phyloP scores from a whole-genome alignment of 495 filamentous ascomycete species.

The Penicillium maclennaniae region DNA sequence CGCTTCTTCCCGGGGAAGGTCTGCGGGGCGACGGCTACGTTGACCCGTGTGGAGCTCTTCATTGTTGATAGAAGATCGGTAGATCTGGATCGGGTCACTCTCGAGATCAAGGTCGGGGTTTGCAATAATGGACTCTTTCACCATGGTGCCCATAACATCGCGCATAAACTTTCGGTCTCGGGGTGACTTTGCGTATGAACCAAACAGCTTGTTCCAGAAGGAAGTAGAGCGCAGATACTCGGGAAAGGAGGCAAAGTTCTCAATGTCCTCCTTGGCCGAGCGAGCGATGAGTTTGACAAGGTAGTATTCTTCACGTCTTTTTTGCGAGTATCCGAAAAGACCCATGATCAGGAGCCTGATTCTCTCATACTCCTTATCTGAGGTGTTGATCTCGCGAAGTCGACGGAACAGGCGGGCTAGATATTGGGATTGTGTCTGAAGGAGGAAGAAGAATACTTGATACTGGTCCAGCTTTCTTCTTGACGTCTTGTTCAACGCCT shows the following conservation, averaged over 20 bases:
- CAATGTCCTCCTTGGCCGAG: slow-evolving; percentile 83
- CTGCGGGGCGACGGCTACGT: slow-evolving; percentile 69
- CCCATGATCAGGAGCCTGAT: slow-evolving; percentile 95
- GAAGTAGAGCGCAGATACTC: slow-evolving; percentile 88
- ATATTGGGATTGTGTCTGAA: slow-evolving; percentile 96
- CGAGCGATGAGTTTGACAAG: slow-evolving; percentile 82
- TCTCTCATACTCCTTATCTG: slow-evolving; percentile 88
- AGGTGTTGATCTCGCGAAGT: slow-evolving; percentile 75
- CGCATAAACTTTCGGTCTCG: slow-evolving; percentile 88
- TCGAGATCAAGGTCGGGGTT: slow-evolving; percentile 88
- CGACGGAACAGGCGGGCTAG: slow-evolving; percentile 81
- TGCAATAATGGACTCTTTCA: slow-evolving; percentile 85
- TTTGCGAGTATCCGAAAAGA: slow-evolving; percentile 95
- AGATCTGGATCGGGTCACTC: slow-evolving; percentile 97
- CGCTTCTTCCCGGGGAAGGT: slow-evolving; percentile 84
- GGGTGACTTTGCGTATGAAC: slow-evolving; percentile 85
- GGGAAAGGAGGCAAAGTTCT: slow-evolving; percentile 65
- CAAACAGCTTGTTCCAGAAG: slow-evolving; percentile 86
- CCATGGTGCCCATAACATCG: slow-evolving; percentile 74
- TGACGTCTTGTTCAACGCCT: slow-evolving; percentile 94
- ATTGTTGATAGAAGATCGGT: slow-evolving; percentile 89
- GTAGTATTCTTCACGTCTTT: slow-evolving; percentile 94
- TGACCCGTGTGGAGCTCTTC: slow-evolving; percentile 91
- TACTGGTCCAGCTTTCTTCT: slow-evolving; percentile 93
- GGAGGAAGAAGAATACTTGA: slow-evolving; percentile 94